These are phyloP conservation scores for Glarea lozoyensis DNA, from an alignment of 495 filamentous ascomycete species.

Conservation along the genomic window DNA sequence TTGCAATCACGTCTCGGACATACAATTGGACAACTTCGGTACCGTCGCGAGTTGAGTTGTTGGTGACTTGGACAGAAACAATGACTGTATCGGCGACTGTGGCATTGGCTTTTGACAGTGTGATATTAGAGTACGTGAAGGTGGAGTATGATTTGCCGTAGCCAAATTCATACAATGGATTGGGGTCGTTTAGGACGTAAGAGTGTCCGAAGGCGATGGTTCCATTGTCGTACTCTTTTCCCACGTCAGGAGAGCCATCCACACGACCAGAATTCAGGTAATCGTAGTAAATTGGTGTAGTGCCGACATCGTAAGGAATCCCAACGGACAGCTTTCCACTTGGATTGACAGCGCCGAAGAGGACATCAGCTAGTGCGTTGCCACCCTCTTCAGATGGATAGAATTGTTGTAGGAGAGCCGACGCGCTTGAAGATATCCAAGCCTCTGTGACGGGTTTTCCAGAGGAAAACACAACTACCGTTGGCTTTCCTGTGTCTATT, in stretches of 20 bases:
- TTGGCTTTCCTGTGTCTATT: conserved; percentile 54
- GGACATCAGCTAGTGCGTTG: conserved; percentile 79
- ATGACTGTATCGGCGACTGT: conserved; percentile 34
- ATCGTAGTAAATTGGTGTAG: conserved; percentile 61
- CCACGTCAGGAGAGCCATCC: conserved; percentile 40
- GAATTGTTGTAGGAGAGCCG: conserved; percentile 60
- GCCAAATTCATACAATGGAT: conserved; percentile 57
- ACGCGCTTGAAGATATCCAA: conserved; percentile 52
- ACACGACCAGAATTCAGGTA: conserved; percentile 58
- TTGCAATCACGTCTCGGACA: conserved; percentile 48
- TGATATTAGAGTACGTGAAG: conserved; percentile 45
- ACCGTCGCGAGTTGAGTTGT: conserved; percentile 44
- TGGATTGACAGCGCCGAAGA: conserved; percentile 85
- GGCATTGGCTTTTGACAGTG: conserved; percentile 33
- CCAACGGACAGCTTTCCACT: conserved; percentile 60
- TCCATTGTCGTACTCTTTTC: conserved; percentile 40
- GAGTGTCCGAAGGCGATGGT: conserved; percentile 55
- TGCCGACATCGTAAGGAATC: conserved; percentile 54
- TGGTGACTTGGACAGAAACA: conserved; percentile 49
- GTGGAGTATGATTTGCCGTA: conserved; percentile 59
- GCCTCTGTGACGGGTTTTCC: conserved; percentile 63
- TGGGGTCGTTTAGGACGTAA: conserved; percentile 51
- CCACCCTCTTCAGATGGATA: conserved; percentile 75
- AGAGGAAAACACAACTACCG: conserved; percentile 57
- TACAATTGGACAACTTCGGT: conserved; percentile 66